These are phyloP conservation scores for Zygosaccharomyces sapae DNA, from an alignment of 1,139 yeast genomes.

Conservation along the genomic window DNA sequence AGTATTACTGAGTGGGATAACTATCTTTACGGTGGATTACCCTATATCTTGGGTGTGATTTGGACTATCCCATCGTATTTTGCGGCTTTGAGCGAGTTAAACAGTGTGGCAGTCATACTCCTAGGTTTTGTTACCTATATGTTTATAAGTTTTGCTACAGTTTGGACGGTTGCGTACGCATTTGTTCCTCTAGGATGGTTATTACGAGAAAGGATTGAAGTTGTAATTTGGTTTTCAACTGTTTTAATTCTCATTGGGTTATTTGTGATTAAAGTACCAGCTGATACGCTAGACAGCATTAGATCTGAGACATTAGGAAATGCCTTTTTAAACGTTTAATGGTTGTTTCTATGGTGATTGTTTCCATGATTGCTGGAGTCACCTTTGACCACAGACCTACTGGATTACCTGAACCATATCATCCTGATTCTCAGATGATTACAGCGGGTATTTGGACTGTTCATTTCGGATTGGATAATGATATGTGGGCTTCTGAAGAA, in stretches of 20 bases:
- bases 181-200: conserved; percentile 95
- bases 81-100: conserved; percentile 52
- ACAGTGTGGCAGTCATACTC: conserved; percentile 56
- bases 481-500: conserved; percentile 95
- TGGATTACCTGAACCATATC: conserved; percentile 65
- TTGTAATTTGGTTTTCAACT: conserved; percentile 57
- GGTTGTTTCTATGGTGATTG: conserved; percentile 39
- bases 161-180: conserved; percentile 97
- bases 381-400: conserved; percentile 28
- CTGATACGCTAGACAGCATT: not conserved
- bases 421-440: conserved; percentile 67
- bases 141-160: conserved; percentile 68
- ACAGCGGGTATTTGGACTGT: conserved; percentile 98
- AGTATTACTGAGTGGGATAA: conserved; percentile 69
- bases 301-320: conserved; percentile 9
- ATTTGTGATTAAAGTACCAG: conserved; percentile 9
- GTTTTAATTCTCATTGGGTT: conserved; percentile 42
- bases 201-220: conserved; percentile 82
- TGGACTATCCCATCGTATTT: conserved; percentile 63
- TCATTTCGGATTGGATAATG: conserved; percentile 94
- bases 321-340: conserved; percentile 38
- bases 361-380: conserved; percentile 23
- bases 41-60: conserved; percentile 59
- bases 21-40: conserved; percentile 62
- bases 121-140: conserved; percentile 54